These are phyloP conservation scores for Claviceps pazoutovae DNA, from an alignment of 2,329 filamentous ascomycete species.

Conservation along the genomic window DNA sequence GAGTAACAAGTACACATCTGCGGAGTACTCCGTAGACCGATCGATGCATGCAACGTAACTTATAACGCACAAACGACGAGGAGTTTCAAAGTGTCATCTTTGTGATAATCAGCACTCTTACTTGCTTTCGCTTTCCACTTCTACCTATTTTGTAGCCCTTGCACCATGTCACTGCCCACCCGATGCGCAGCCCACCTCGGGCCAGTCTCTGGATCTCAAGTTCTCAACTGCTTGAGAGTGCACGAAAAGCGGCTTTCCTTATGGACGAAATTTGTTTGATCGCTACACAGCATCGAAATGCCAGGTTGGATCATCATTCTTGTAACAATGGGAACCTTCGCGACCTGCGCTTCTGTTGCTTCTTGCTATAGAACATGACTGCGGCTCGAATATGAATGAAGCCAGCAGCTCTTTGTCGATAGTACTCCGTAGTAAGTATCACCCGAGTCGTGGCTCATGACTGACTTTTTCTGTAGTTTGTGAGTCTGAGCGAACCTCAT, in stretches of 20 bases:
- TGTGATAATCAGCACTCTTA: too few relatives aligned
- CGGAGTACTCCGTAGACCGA: too few relatives aligned
- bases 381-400: not conserved
- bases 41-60: too few relatives aligned
- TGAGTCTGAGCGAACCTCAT: not conserved
- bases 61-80: too few relatives aligned
- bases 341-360: not conserved
- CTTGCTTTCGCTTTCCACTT: too few relatives aligned
- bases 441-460: not conserved
- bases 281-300: not conserved
- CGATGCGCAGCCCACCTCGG: not conserved
- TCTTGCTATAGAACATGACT: not conserved
- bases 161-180: not conserved
- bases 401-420: not conserved
- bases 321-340: too few relatives aligned
- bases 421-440: not conserved
- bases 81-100: too few relatives aligned
- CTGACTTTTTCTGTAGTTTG: not conserved
- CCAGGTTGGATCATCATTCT: not conserved
- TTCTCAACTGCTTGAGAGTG: not conserved
- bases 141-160: not conserved
- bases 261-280: not conserved
- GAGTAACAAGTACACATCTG: too few relatives aligned
- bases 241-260: not conserved
- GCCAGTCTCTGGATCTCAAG: not conserved